phyloP scores from a whole-genome alignment of 2,329 filamentous ascomycete species.

The Colletotrichum sp. region DNA sequence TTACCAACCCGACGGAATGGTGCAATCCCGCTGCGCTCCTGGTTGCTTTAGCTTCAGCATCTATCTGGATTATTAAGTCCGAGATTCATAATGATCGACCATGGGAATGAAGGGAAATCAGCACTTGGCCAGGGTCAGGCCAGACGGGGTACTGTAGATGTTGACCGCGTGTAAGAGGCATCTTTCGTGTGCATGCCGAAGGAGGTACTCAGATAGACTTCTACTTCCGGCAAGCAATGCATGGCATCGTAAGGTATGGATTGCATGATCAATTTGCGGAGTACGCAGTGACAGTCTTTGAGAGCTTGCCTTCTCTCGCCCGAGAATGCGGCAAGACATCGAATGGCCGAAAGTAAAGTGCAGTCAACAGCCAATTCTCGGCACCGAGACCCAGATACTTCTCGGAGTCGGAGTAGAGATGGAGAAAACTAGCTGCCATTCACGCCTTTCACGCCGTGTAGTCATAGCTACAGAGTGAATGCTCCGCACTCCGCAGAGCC shows the following conservation, averaged over 20 bases:
- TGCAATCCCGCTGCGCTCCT: background rate
- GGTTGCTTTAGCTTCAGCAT: background rate
- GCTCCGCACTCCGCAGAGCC: background rate
- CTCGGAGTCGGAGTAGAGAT: background rate
- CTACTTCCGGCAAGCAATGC: background rate
- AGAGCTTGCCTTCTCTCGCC: background rate
- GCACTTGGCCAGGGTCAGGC: background rate
- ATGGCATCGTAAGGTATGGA: background rate
- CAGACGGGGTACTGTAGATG: background rate
- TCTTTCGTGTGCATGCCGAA: background rate
- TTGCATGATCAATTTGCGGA: background rate
- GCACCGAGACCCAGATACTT: background rate
- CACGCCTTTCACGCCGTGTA: slow-evolving; percentile 6
- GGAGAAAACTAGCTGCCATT: slow-evolving; percentile 1
- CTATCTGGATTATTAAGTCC: background rate
- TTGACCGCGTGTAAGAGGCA: background rate
- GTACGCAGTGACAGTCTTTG: background rate
- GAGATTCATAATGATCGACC: background rate
- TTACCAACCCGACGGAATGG: background rate
- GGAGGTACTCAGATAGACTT: background rate
- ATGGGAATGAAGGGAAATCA: background rate
- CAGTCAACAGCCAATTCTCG: background rate
- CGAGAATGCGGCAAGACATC: background rate
- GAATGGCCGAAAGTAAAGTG: background rate
- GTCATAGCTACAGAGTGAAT: background rate